phyloP scores from a whole-genome alignment of 140 eudicot genomes.

The Stevia rebaudiana region DNA sequence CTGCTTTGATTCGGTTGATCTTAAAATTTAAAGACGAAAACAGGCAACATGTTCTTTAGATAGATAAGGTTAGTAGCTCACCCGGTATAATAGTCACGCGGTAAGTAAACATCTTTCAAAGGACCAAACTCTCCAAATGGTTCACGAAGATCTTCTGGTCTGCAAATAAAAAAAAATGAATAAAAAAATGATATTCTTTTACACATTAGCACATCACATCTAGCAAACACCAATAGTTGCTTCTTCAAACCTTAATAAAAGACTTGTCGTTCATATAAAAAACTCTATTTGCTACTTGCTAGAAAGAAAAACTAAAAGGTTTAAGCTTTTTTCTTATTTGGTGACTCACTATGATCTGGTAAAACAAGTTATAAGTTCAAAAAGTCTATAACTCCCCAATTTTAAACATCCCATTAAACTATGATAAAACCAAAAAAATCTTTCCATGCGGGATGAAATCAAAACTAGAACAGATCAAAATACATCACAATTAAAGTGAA shows the following conservation, averaged over 20 bases:
- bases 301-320: not conserved
- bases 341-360: not conserved
- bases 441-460: not conserved
- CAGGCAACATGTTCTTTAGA: conserved; percentile 1
- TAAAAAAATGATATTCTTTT: no score
- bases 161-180: conserved; percentile 39
- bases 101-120: conserved; percentile 77
- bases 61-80: conserved; percentile 25
- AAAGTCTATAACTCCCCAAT: not conserved
- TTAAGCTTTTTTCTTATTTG: not conserved
- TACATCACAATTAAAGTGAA: not conserved
- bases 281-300: not conserved
- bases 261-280: no score
- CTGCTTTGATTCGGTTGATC: not conserved
- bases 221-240: not conserved
- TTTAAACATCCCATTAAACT: not conserved
- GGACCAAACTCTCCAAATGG: conserved; percentile 90
- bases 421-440: not conserved
- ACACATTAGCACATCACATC: not conserved
- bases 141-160: conserved; percentile 85
- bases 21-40: not conserved
- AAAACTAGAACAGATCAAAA: not conserved
- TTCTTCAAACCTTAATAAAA: not conserved
- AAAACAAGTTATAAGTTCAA: not conserved
- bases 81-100: conserved; percentile 87